Conservation (phyloP, 805 yeast species). For the Pichia cephalocereana region DNA sequence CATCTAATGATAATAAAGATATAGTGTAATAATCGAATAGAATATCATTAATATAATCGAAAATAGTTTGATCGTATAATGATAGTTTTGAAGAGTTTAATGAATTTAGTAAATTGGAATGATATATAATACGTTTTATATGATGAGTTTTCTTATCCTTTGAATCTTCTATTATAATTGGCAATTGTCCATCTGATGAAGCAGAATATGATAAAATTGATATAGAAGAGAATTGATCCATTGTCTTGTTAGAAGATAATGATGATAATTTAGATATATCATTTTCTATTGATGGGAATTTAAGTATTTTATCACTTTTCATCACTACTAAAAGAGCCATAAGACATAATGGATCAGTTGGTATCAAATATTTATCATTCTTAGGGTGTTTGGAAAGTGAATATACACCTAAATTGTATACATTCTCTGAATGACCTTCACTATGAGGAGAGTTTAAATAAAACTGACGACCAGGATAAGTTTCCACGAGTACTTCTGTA, state of each 20-base stretch:
- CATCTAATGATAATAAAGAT: constrained; percentile 1
- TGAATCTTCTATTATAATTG: constrained; percentile 46
- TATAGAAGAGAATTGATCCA: background rate
- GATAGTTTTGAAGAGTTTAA: constrained; percentile 26
- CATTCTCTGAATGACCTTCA: background rate
- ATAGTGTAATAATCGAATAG: constrained; percentile 39
- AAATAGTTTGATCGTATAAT: constrained; percentile 28
- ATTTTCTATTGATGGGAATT: background rate
- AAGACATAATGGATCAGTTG: background rate
- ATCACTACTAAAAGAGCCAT: background rate
- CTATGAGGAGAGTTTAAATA: background rate
- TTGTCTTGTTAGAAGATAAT: background rate
- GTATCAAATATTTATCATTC: background rate
- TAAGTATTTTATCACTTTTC: background rate
- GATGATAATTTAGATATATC: background rate
- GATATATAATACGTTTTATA: constrained; percentile 28
- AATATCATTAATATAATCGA: constrained; percentile 35
- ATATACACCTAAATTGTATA: background rate
- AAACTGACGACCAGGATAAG: background rate
- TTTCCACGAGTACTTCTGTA: background rate
- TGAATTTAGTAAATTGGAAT: constrained; percentile 29
- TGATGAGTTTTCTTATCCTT: constrained; percentile 22
- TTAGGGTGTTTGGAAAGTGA: background rate
- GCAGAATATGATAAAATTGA: constrained; percentile 38
- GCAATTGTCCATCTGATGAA: constrained; percentile 40